These are phyloP conservation scores for Chaetothyriales sp. DNA, from an alignment of 2,329 filamentous ascomycete species.

Conservation along the genomic window DNA sequence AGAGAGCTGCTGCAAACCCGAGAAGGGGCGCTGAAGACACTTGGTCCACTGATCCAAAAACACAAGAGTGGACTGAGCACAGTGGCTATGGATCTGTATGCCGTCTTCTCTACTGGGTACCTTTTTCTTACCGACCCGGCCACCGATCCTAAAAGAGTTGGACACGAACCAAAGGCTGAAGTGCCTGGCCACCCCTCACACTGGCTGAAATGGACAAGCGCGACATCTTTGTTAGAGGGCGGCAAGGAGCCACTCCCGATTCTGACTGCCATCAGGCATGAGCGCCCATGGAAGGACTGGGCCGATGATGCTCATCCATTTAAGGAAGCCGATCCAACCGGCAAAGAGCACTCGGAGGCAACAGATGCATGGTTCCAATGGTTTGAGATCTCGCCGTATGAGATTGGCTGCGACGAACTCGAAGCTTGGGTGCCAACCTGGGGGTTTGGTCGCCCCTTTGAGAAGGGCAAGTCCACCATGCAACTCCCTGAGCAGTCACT, in stretches of 20 bases:
- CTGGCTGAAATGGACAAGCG: slow-evolving; percentile 9
- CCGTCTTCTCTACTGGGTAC: slow-evolving; percentile 9
- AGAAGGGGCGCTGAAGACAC: slow-evolving; percentile 5
- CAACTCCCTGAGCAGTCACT: slow-evolving; percentile 11
- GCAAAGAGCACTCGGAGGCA: slow-evolving; percentile 7
- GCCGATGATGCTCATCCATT: slow-evolving; percentile 7
- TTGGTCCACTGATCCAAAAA: slow-evolving; percentile 8
- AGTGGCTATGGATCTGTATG: slow-evolving; percentile 10
- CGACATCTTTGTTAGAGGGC: slow-evolving; percentile 1
- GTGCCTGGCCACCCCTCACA: slow-evolving; percentile 4
- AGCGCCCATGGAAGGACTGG: slow-evolving; percentile 10
- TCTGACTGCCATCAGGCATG: slow-evolving; percentile 8
- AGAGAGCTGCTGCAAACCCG: slow-evolving; percentile 6
- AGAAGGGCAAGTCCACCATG: slow-evolving; percentile 15
- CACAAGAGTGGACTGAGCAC: slow-evolving; percentile 5
- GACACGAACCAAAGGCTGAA: neutral
- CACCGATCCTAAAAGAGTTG: slow-evolving; percentile 3
- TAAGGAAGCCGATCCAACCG: slow-evolving; percentile 5
- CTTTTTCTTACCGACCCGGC: slow-evolving; percentile 7
- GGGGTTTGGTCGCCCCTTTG: slow-evolving; percentile 23
- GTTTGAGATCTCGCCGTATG: slow-evolving; percentile 23
- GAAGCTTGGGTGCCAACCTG: slow-evolving; percentile 23
- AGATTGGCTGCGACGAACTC: slow-evolving; percentile 24
- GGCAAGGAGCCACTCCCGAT: slow-evolving; percentile 8
- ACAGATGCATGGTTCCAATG: slow-evolving; percentile 25